Evolutionary conservation across 2,329 filamentous ascomycete species (phyloP), one percentile per base, ranked within the genome.

Genomic region (Alternaria metachromatica): DNA sequence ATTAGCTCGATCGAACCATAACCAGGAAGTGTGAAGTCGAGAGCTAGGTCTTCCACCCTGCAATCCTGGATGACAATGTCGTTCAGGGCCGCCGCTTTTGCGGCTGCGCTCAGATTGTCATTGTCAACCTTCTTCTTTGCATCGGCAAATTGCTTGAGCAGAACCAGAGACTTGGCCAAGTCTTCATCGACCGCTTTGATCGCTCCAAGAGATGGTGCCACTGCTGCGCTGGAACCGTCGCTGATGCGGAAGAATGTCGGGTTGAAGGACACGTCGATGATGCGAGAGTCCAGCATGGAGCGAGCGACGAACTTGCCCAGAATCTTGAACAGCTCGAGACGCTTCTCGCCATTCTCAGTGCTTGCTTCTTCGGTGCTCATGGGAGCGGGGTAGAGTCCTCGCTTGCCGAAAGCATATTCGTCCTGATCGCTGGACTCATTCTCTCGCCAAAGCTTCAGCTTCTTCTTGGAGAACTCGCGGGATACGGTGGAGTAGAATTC

Each of bases 401-500:
- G 89, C 62, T 89, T 89, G 23, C 92, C 92, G 72, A 93, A 96
- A 4, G 96, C 92, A 80, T 92, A 98, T 66, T 97, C 93, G 59
- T 90, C 90, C 18, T 84, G 82, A 7, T 90, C 88, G 53, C 86
- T 86, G 6, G 85, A 90, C 74, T 98, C 95, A 62, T 92, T 93
- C 73, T 98, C 95, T 15, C 96, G 90, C 96, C 96, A 99, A 6
- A 99, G 88, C 83, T 94, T 97, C 57, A 97, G 88, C 81, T 96
- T 97, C 86, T 95, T 97, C 85, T 96, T 97, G 1, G 93, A 95
- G 75, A 98, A 98, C 78, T 99, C 96, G 72, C 93, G 96, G 0
- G 96, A 99, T 2, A 98, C 95, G 0, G 93, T 97, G 0, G 96
- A 97, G 81, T 99, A 99, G 79, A 99, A 99, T 78, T 99, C 96